Base-by-base conservation (phyloP, 2,329 filamentous ascomycete genomes). In the Colletotrichum sp. region DNA sequence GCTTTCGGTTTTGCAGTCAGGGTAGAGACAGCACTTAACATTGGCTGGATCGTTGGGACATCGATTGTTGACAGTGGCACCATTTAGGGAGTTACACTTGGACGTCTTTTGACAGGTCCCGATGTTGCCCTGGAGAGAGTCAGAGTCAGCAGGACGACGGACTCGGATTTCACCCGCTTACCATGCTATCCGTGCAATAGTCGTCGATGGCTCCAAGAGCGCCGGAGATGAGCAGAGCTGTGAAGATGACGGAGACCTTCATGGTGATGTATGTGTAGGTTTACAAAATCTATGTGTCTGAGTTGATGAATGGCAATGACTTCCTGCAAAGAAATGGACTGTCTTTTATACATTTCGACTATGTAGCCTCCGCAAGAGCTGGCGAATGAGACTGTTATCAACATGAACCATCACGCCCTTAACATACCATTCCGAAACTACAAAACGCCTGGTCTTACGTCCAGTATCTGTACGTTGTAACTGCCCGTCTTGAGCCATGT, bases 21-120 rank as follows among this genome's bases (percentile, higher is more conserved):
- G 72, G 15, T 68, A 72, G 43, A 74, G 67, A 59, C 72, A 74
- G 59, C 72, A 74, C 34, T 73, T 74, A 16, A 72, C 72, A n/a
- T 72, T 55, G 24, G 29, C 58, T 16, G 72, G 72, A 38, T 74
- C 72, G 47, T 74, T 51, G 43, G 72, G 72, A 31, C 72, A 74
- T 13, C 68, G 64, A 12, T 72, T 69, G 57, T 55, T 74, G 57
- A 47, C 62, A 21, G 58, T 68, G 58, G 36, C 57, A 6, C 72
- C 72, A 31, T 74, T 57, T 5, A 72, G 69, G 15, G 55, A 67
- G 8, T 33, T 72, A 9, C 72, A 74, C 63, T 72, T 72, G 47
- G 29, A 68, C 24, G 64, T 72, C 36, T 68, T 68, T 38, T 74
- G 72, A 24, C 72, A 74, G 18, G 72, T 74, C 13, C 69, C 72